These are phyloP conservation scores for Botryotinia globosa DNA, from an alignment of 2,329 filamentous ascomycete species.

Conservation along the genomic window DNA sequence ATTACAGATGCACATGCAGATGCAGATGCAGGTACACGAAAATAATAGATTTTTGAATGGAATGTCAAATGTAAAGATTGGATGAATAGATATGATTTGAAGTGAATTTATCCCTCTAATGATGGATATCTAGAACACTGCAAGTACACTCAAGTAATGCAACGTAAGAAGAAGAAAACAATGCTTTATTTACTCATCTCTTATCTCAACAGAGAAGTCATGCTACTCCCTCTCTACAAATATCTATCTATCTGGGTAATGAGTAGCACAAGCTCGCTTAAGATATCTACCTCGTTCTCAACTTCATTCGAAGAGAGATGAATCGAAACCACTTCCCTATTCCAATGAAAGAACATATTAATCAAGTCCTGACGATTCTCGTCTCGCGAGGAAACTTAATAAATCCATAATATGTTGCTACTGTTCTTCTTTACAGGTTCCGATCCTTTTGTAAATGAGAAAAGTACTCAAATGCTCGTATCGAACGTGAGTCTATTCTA, in stretches of 20 bases:
- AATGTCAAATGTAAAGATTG: not conserved
- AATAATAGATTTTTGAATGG: not conserved
- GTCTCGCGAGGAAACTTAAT: too few species aligned
- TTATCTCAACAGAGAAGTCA: not conserved
- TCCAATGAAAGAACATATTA: too few species aligned
- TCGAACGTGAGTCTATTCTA: too few species aligned
- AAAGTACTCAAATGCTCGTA: too few species aligned
- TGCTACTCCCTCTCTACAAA: not conserved
- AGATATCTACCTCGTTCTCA: not conserved
- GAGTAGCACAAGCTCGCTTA: not conserved
- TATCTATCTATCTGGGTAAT: not conserved
- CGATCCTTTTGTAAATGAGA: too few species aligned
- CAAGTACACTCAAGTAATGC: not conserved
- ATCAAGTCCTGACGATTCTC: too few species aligned
- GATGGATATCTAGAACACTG: not conserved
- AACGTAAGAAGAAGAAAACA: not conserved
- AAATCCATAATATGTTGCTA: too few species aligned
- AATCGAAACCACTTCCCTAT: too few species aligned
- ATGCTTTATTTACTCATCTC: not conserved
- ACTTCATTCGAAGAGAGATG: not conserved
- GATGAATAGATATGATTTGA: not conserved
- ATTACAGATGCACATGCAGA: not conserved
- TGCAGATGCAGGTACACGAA: not conserved
- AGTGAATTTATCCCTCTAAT: not conserved
- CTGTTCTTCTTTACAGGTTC: too few species aligned